A percentile compares a stretch with the other conserved stretches of the same genome.
phyloP scores from a whole-genome alignment of 73 alveolate species.

The Tetrahymena malaccensis region DNA sequence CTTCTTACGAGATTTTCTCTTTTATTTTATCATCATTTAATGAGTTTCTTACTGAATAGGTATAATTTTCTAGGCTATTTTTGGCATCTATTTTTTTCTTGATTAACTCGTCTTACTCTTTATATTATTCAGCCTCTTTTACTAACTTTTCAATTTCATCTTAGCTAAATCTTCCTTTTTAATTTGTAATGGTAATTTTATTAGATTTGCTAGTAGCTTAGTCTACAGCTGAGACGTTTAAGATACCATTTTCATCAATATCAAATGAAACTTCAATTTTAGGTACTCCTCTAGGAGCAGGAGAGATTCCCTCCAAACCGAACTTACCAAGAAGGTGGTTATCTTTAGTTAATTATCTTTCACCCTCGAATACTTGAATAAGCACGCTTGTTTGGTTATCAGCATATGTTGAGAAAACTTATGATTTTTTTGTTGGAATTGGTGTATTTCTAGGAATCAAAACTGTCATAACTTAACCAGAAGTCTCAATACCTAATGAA shows the following conservation, averaged over 20 bases:
- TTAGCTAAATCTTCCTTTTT: slow-evolving; percentile 32
- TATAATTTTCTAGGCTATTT: slow-evolving; percentile 33
- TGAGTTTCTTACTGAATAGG: slow-evolving; percentile 36
- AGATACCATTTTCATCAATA: slow-evolving; percentile 85
- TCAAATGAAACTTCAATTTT: slow-evolving; percentile 81
- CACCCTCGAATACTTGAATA: slow-evolving; percentile 96
- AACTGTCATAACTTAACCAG: slow-evolving; percentile 61
- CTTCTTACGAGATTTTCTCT: slow-evolving; percentile 48
- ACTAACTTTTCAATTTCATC: slow-evolving; percentile 53
- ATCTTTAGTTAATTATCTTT: slow-evolving; percentile 88
- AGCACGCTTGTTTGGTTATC: slow-evolving; percentile 95
- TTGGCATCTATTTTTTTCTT: slow-evolving; percentile 55
- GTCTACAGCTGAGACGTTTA: slow-evolving; percentile 81
- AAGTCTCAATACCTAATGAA: slow-evolving; percentile 65
- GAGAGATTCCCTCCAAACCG: slow-evolving; percentile 84
- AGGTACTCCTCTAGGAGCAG: slow-evolving; percentile 96
- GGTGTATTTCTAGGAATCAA: slow-evolving; percentile 43
- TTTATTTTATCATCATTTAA: slow-evolving; percentile 52
- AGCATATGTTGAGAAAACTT: slow-evolving; percentile 93
- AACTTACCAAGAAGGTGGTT: slow-evolving; percentile 91
- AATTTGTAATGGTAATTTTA: slow-evolving; percentile 39
- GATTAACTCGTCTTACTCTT: slow-evolving; percentile 41
- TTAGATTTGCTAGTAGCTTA: slow-evolving; percentile 67
- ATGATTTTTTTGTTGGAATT: slow-evolving; percentile 44
- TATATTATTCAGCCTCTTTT: slow-evolving; percentile 44